phyloP scores from a whole-genome alignment of 2,329 filamentous ascomycete species.

The Fusarium phyllophilum region DNA sequence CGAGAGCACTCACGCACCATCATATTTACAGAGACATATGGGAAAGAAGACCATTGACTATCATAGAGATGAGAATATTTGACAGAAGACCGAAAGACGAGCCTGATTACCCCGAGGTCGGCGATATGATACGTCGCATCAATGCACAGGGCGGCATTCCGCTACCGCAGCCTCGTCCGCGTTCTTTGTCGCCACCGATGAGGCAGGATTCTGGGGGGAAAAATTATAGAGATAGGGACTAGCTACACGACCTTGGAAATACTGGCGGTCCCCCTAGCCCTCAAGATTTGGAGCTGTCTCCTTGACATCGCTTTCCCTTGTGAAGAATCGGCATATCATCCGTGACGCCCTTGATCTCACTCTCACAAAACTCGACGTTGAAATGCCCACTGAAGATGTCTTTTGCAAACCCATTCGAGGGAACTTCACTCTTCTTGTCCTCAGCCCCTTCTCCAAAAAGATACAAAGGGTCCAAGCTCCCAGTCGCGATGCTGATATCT shows the following conservation, averaged over 20 bases:
- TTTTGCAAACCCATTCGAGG: not conserved
- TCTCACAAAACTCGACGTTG: not conserved
- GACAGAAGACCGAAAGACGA: conserved; percentile 20
- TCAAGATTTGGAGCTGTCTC: not conserved
- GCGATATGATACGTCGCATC: not conserved
- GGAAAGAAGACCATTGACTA: conserved; percentile 13
- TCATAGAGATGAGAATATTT: not conserved
- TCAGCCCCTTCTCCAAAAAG: not conserved
- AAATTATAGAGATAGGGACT: not conserved
- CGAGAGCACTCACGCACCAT: conserved; percentile 2
- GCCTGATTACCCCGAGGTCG: conserved; percentile 23
- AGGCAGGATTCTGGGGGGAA: accelerated
- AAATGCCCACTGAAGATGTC: not conserved
- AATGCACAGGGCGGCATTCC: conserved; percentile 3
- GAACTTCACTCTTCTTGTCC: accelerated
- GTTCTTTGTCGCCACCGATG: not conserved
- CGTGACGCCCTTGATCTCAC: conserved; percentile 17
- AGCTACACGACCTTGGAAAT: accelerated
- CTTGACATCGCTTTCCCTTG: not conserved
- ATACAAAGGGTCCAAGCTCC: conserved; percentile 13
- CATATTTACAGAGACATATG: conserved; percentile 28
- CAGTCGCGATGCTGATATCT: not conserved
- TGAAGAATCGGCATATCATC: conserved; percentile 10
- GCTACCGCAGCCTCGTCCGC: not conserved
- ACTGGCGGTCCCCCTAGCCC: too few relatives aligned